A percentile compares a stretch with the other conserved stretches of the same genome.
Conservation (phyloP, 257 asterid species). For the Primulina tabacum region DNA sequence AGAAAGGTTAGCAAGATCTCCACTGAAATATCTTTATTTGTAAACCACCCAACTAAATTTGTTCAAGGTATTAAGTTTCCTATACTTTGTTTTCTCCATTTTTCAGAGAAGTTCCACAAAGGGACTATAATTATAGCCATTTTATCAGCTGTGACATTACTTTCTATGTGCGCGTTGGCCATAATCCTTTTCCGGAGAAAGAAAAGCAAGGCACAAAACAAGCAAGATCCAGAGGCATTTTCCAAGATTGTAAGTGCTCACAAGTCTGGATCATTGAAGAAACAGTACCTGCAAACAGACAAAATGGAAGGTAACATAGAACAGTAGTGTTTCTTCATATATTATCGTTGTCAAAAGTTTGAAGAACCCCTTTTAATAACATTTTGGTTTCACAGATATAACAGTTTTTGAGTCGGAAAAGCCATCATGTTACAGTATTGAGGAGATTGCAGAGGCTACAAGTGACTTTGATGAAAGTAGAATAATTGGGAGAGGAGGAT, state of each 20-base stretch:
- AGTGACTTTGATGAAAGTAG: slow-evolving; percentile 56
- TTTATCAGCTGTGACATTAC: slow-evolving; percentile 48
- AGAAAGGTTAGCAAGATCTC: slow-evolving; percentile 30
- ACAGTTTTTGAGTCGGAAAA: slow-evolving; percentile 68
- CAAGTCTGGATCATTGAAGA: slow-evolving; percentile 42
- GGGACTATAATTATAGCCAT: slow-evolving; percentile 49
- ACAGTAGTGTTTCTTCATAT: not conserved
- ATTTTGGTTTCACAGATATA: slow-evolving; percentile 36
- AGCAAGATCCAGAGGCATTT: slow-evolving; percentile 39
- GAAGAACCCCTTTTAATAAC: not conserved
- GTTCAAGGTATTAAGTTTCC: not conserved
- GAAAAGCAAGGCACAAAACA: slow-evolving; percentile 21
- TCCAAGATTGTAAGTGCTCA: slow-evolving; percentile 38
- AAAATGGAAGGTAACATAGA: slow-evolving; percentile 47
- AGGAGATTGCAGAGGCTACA: slow-evolving; percentile 75
- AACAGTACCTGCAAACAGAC: slow-evolving; percentile 33
- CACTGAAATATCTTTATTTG: too few species aligned
- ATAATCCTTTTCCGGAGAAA: slow-evolving; percentile 44
- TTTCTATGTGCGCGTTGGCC: slow-evolving; percentile 49
- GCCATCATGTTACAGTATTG: slow-evolving; percentile 53
- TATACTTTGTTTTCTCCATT: not conserved
- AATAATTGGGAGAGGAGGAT: slow-evolving; percentile 78
- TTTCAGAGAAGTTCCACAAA: slow-evolving; percentile 29
- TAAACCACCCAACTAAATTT: not conserved
- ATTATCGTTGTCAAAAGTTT: not conserved